phyloP scores from a whole-genome alignment of 1,284 basidiomycete species.

The Puccinia triticina region DNA sequence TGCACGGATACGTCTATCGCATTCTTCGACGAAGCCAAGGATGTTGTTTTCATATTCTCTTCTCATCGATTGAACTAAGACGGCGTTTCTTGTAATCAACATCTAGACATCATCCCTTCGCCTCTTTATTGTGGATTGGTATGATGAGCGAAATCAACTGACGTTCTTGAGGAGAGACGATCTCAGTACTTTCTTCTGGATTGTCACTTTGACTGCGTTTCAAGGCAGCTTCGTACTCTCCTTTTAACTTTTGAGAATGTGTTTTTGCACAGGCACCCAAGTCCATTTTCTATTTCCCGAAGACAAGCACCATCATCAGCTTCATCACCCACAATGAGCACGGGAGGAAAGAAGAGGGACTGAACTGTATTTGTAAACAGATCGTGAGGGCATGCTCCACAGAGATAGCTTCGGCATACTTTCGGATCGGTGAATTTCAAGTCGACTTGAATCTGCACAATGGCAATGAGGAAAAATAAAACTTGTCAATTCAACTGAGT shows the following conservation, averaged over 20 bases:
- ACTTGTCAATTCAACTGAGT: no score
- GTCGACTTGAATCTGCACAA: conserved; percentile 72
- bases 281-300: conserved; percentile 87
- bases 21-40: conserved; percentile 93
- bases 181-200: conserved; percentile 47
- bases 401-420: conserved; percentile 98
- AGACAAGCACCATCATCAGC: conserved; percentile 10
- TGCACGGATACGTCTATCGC: conserved; percentile 90
- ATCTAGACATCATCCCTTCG: background rate
- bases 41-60: conserved; percentile 95
- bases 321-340: background rate
- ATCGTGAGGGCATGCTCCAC: conserved; percentile 95
- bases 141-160: background rate
- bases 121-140: background rate
- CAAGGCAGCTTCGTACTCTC: conserved; percentile 80
- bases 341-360: conserved; percentile 60
- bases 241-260: conserved; percentile 90
- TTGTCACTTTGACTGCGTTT: conserved; percentile 46
- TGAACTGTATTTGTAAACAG: conserved; percentile 94
- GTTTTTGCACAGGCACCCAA: conserved; percentile 95
- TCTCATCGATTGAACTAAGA: conserved; percentile 71
- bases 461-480: background rate
- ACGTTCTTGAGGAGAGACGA: conserved; percentile 47
- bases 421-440: conserved; percentile 95
- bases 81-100: background rate